A percentile compares a stretch with the other conserved stretches of the same genome.
phyloP scores from a whole-genome alignment of 176 grass and related monocot species.

The Oryza glumipatula region DNA sequence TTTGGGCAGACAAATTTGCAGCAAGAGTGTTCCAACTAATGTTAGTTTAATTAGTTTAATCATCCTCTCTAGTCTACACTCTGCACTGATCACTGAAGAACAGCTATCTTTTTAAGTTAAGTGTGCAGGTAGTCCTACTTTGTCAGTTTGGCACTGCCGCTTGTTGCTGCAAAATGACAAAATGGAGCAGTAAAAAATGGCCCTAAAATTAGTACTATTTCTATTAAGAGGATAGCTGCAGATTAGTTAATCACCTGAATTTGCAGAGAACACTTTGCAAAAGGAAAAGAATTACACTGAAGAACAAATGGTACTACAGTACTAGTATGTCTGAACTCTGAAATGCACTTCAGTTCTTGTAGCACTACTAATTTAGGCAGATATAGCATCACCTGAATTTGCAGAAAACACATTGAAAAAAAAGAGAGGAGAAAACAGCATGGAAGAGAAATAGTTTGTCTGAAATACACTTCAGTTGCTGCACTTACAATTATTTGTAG shows the following conservation, averaged over 20 bases:
- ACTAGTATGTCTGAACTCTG: not conserved
- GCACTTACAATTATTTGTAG: not conserved
- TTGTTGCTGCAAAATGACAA: not conserved
- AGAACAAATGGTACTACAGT: not conserved
- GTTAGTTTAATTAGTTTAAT: not conserved
- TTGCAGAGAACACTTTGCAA: not conserved
- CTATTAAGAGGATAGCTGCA: not conserved
- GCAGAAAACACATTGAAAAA: not conserved
- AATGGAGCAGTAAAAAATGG: not conserved
- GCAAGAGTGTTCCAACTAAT: not conserved
- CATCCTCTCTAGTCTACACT: not conserved
- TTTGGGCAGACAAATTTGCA: conserved; percentile 11
- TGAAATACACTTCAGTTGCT: not conserved
- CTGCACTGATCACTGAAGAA: not conserved
- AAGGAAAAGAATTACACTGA: not conserved
- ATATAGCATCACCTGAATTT: not conserved
- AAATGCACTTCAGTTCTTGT: not conserved
- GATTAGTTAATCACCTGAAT: not conserved
- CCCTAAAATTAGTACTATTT: too few species aligned
- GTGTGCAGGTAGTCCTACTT: conserved; percentile 5
- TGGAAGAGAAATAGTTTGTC: not conserved
- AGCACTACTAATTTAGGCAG: not conserved
- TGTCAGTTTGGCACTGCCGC: not conserved
- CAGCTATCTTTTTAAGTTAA: not conserved
- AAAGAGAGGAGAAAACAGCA: not conserved